These are phyloP conservation scores for Kurtzmaniella fragi DNA, from an alignment of 805 yeast species.

Conservation along the genomic window DNA sequence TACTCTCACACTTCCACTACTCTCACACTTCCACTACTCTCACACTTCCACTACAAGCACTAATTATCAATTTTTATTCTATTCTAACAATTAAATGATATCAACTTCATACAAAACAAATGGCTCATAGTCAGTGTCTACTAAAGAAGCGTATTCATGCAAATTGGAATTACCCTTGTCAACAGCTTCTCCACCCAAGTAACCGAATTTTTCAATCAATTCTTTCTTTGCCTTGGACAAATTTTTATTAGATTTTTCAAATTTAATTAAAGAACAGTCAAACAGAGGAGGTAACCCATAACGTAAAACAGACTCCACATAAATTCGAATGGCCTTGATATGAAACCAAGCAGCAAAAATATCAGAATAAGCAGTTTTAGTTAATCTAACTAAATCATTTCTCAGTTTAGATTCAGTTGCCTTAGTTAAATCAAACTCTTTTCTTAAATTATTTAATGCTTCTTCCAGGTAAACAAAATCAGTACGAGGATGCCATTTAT, in stretches of 20 bases:
- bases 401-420: constrained; percentile 68
- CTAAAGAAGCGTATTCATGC: constrained; percentile 85
- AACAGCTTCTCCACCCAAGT: constrained; percentile 88
- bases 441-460: constrained; percentile 60
- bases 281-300: constrained; percentile 96
- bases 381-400: constrained; percentile 75
- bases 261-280: constrained; percentile 44
- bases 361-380: constrained; percentile 87
- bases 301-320: constrained; percentile 90
- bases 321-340: constrained; percentile 78
- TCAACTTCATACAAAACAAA: constrained; percentile 72
- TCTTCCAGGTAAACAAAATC: constrained; percentile 87
- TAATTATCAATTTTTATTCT: too few relatives aligned
- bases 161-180: constrained; percentile 58
- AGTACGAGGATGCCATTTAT: constrained; percentile 80
- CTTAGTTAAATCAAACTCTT: constrained; percentile 73
- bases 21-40: too few relatives aligned
- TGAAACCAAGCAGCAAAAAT: constrained; percentile 85
- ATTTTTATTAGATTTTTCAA: constrained; percentile 35
- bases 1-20: too few relatives aligned
- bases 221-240: constrained; percentile 60
- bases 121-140: constrained; percentile 94
- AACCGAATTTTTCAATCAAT: constrained; percentile 73
- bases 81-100: constrained; percentile 17
- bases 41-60: too few relatives aligned